Evolutionary conservation across 2,329 filamentous ascomycete genomes (phyloP), one percentile per base, ranked within the genome.

Genomic region (Colletotrichum caudatum): DNA sequence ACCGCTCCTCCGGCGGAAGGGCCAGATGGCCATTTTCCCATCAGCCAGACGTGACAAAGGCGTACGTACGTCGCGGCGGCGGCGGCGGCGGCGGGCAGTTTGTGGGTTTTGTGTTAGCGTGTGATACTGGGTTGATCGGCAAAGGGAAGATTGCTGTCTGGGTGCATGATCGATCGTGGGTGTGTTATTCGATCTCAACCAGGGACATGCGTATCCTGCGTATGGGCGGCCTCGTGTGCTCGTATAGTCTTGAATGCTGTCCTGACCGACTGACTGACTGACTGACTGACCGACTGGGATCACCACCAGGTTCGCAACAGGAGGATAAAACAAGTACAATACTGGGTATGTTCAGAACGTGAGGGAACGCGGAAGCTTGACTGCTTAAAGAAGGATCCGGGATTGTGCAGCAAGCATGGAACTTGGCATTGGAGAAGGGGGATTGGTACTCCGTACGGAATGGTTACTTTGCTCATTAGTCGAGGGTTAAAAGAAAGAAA

Each of bases 11-110:
- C 92, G 90, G 82, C 91, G 87, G 82, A 97, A 97, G 73, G 91
- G 93, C 94, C 94, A 97, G 81, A 95, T 84, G 80, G 91, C 90
- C 93, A 95, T 95, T 68, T 74, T 80, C 61, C 73, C 72, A 66
- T 35, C 11, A 26, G 65, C 59, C 9, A n/a, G 35, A 26, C 33
- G 6, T 20, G 18, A n/a, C 9, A n/a, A 29, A 37, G 50, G n/a
- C n/a, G n/a, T 29, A 29, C 16, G 48, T 58, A 46, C 41, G 37
- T 48, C 54, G 56, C 60, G 58, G 6, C 18, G 44, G 12, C 29
- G 41, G 37, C 41, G 48, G 56, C 60, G 58, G 6, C 18, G 44
- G 12, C 29, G 41, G n/a, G 41, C 20, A 39, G 33, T 59, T 46
- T 44, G 20, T 5, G 39, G 33, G 20, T 61, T 48, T 44, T 44